Percentiles rank a stretch among this genome's conserved stretches.
Conservation (phyloP, 148 eudicot genomes). For the Simmondsia chinensis region DNA sequence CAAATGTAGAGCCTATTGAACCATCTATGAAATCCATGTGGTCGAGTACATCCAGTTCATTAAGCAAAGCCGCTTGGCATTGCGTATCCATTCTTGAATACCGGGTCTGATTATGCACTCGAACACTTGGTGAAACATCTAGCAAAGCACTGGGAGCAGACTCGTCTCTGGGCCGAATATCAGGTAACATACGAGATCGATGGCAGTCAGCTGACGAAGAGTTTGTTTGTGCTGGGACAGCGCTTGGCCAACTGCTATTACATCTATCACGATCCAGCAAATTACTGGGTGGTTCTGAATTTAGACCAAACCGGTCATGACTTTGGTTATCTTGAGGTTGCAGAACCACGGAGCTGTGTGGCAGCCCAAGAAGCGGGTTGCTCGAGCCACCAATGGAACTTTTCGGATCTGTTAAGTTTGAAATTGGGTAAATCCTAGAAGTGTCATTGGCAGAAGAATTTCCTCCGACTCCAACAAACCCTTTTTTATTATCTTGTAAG, state of each 20-base stretch:
- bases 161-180: conserved; percentile 12
- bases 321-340: conserved; percentile 21
- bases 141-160: too few species aligned
- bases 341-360: conserved; percentile 15
- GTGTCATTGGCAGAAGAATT: conserved; percentile 4
- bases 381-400: conserved; percentile 12
- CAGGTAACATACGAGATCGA: too few species aligned
- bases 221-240: conserved; percentile 27
- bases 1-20: conserved; percentile 20
- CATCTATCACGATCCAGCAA: conserved; percentile 23
- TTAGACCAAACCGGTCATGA: conserved; percentile 13
- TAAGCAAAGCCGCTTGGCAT: conserved; percentile 17
- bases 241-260: conserved; percentile 25
- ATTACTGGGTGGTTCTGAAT: conserved; percentile 22
- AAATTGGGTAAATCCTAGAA: conserved; percentile 6
- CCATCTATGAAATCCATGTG: conserved; percentile 18
- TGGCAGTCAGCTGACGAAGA: too few species aligned
- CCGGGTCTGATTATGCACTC: background rate
- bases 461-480: conserved; percentile 7
- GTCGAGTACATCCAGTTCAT: conserved; percentile 13
- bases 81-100: conserved; percentile 25
- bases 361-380: conserved; percentile 19
- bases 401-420: too few species aligned
- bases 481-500: conserved; percentile 22
- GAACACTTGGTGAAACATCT: conserved; percentile 10